These are phyloP conservation scores for Malus asiatica DNA, from an alignment of 306 rosid genomes.

Conservation along the genomic window DNA sequence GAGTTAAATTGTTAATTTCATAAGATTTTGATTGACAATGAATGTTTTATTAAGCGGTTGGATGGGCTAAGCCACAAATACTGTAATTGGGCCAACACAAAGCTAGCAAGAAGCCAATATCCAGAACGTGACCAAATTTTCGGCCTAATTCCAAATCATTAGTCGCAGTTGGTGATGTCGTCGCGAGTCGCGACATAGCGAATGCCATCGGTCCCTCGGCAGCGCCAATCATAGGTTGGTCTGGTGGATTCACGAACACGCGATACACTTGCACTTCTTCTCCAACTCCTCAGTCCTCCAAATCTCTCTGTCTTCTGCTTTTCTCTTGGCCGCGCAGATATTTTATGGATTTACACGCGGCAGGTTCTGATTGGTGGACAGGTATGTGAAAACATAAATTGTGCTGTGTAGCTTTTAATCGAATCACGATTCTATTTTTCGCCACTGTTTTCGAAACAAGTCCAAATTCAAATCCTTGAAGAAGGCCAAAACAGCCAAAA, in stretches of 20 bases:
- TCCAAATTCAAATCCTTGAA: not conserved
- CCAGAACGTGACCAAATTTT: not conserved
- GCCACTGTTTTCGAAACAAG: not conserved
- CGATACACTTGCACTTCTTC: not conserved
- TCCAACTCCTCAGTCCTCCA: no score
- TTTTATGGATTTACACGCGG: not conserved
- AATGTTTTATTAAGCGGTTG: no score
- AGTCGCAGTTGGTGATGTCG: not conserved
- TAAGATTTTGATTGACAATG: no score
- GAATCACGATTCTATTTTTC: no score
- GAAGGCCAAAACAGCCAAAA: not conserved
- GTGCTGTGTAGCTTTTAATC: no score
- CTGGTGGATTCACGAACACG: not conserved
- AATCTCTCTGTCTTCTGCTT: not conserved
- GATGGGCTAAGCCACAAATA: no score
- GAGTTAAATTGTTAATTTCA: no score
- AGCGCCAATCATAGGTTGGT: not conserved
- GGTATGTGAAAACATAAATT: not conserved
- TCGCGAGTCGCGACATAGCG: not conserved
- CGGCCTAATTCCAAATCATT: not conserved
- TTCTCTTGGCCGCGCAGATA: not conserved
- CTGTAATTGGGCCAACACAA: not conserved
- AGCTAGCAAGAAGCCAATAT: not conserved
- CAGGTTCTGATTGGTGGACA: not conserved
- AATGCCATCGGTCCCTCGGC: not conserved